Percentiles rank a stretch among this genome's conserved stretches.
phyloP scores from a whole-genome alignment of 805 yeast genomes.

The Kodamaea fukazawae region DNA sequence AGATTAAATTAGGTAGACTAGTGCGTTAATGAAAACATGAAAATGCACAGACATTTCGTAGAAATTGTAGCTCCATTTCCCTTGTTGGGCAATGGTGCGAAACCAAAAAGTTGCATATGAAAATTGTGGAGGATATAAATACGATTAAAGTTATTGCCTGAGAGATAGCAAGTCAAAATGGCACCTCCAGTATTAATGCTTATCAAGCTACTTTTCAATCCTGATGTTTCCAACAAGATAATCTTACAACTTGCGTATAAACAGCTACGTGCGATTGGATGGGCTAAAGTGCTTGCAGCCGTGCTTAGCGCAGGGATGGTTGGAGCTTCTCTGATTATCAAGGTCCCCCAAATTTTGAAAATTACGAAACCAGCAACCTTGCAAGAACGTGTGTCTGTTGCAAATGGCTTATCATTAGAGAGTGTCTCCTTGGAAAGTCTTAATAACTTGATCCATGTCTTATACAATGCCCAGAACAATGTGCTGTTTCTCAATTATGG shows the following conservation, averaged over 20 bases:
- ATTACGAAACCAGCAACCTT: conserved; percentile 27
- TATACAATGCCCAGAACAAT: conserved; percentile 34
- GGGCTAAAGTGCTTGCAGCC: conserved; percentile 31
- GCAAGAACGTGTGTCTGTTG: conserved; percentile 27
- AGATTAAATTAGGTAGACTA: conserved; percentile 55
- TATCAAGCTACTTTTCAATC: conserved; percentile 35
- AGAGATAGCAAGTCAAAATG: conserved; percentile 12
- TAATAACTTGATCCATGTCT: conserved; percentile 37
- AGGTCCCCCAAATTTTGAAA: conserved; percentile 41
- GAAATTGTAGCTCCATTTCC: not conserved
- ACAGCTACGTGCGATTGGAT: conserved; percentile 33
- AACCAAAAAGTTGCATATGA: conserved; percentile 2
- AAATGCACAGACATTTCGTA: conserved; percentile 1
- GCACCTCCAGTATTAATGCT: conserved; percentile 28
- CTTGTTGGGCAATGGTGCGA: not conserved
- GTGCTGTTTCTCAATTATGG: conserved; percentile 40
- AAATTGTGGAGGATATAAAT: conserved; percentile 1
- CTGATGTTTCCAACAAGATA: conserved; percentile 38
- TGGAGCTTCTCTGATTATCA: conserved; percentile 36
- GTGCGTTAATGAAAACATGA: conserved; percentile 1
- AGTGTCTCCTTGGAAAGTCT: conserved; percentile 36
- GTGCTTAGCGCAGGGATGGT: conserved; percentile 34
- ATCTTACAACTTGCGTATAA: conserved; percentile 36
- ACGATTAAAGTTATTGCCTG: not conserved
- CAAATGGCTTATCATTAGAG: conserved; percentile 35